Evolutionary conservation across 2,329 filamentous ascomycete species (phyloP).

Genomic region (Dactylonectria macrodidyma): DNA sequence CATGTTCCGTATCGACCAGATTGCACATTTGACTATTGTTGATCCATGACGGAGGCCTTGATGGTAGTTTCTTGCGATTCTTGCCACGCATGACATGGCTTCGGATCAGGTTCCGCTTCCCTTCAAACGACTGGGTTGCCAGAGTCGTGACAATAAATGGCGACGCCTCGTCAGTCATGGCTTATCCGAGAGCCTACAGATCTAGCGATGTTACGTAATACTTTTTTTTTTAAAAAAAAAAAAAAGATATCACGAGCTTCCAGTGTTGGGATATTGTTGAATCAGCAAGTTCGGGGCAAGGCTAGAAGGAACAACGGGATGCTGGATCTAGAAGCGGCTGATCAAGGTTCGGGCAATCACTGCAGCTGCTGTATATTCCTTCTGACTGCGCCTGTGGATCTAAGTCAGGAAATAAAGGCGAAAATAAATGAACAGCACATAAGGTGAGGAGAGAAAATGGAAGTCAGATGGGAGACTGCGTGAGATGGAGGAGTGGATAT

Average conservation of each 20-base stretch:
- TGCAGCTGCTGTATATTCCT: not conserved
- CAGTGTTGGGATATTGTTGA: too few relatives aligned
- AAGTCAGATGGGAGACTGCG: not conserved
- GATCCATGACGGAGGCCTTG: conserved; percentile 10
- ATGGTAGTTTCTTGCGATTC: conserved; percentile 19
- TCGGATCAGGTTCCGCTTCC: conserved; percentile 13
- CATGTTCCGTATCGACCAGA: not conserved
- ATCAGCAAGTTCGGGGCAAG: not conserved
- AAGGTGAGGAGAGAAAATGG: not conserved
- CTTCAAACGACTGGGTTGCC: not conserved
- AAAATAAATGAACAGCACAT: not conserved
- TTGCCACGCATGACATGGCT: conserved; percentile 31
- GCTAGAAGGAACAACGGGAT: not conserved
- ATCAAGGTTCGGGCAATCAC: not conserved
- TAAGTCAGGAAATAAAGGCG: not conserved
- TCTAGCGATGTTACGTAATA: not conserved
- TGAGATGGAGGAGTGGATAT: too few relatives aligned
- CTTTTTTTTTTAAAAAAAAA: too few relatives aligned
- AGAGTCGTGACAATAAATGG: conserved; percentile 11
- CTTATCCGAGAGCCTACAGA: not conserved
- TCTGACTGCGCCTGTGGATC: not conserved
- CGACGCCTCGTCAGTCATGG: not conserved
- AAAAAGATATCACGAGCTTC: too few relatives aligned
- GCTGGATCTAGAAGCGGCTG: not conserved
- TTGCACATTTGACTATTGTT: too few relatives aligned